These are phyloP conservation scores for Vicia villosa DNA, from an alignment of 306 rosid genomes.

Conservation along the genomic window DNA sequence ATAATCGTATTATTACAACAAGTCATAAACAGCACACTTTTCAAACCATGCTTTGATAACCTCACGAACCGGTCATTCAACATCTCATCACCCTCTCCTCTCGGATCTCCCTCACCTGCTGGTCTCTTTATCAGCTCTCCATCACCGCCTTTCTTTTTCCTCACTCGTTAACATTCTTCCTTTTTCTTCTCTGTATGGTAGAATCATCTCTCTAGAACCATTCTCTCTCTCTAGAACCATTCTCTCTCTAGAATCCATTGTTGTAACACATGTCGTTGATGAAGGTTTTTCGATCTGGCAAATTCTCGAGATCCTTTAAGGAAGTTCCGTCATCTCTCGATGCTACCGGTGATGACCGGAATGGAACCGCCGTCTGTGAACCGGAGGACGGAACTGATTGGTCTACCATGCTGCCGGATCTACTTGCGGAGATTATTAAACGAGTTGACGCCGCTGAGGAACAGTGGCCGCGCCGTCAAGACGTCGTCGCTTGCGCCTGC, in stretches of 20 bases:
- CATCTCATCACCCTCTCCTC: neutral
- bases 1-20: slow-evolving; percentile 8
- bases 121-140: slow-evolving; percentile 28
- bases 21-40: neutral
- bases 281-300: slow-evolving; percentile 68
- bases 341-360: neutral
- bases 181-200: neutral
- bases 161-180: slow-evolving; percentile 1
- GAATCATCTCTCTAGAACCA: slow-evolving; percentile 7
- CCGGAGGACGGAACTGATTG: slow-evolving; percentile 48
- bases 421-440: slow-evolving; percentile 75
- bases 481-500: slow-evolving; percentile 88
- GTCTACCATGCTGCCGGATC: slow-evolving; percentile 88
- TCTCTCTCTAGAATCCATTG: slow-evolving; percentile 25
- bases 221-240: slow-evolving; percentile 17
- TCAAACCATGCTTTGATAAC: neutral
- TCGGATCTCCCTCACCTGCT: slow-evolving; percentile 30
- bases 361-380: neutral
- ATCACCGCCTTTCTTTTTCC: neutral
- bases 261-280: slow-evolving; percentile 62
- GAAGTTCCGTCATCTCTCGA: slow-evolving; percentile 35
- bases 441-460: slow-evolving; percentile 76
- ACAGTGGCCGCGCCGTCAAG: slow-evolving; percentile 77
- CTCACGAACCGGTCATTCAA: slow-evolving; percentile 40
- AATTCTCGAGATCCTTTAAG: slow-evolving; percentile 65